Evolutionary conservation across 371 early-diverging fungal genomes (phyloP), one percentile per base, ranked within the genome.

Genomic region (Amoeboaphelidium protococcarum): DNA sequence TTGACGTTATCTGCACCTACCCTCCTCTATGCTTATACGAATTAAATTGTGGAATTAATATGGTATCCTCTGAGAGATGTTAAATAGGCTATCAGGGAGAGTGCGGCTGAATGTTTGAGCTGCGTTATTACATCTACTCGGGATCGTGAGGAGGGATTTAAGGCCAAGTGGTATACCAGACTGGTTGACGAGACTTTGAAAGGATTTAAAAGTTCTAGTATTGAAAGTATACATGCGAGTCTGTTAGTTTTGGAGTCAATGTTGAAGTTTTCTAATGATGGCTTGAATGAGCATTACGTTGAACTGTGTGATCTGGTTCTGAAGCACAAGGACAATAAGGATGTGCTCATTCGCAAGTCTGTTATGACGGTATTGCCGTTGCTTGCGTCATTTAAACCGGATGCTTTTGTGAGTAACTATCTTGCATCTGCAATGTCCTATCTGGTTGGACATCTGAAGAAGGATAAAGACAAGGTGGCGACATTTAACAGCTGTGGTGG

Each of bases 191-290:
- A 90, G 47, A 76, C 76, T 2, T 72, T 74, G 47, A 68, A 73
- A 41, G 82, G 82, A 6, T 58, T 87, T 41, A 76, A 74, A 46
- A 52, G 69, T 31, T 71, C 65, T 25, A 74, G 61, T 37, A 63
- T 70, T 1, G 96, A 95, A 47, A 68, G 76, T n/a, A 73, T 80
- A 16, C 92, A 95, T 57, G 92, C 86, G 2, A 73, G 80, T 27
- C 63, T 92, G 23, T 63, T 95, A 46, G 77, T 78, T 0, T 70
- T 79, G 55, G 64, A 77, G 42, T 85, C 82, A 56, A 57, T 95
- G 45, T 57, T 91, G 16, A 57, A 67, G 42, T 78, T 82, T 52
- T 74, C 89, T 19, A 81, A 82, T 42, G 76, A 77, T 76, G 81
- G 80, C 57, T 85, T 91, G 83, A 70, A 78, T 13, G 64, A 73